A percentile compares a stretch with the other conserved stretches of the same genome.
Conservation (phyloP, 148 eudicot genomes). For the Amaranthus palmeri region DNA sequence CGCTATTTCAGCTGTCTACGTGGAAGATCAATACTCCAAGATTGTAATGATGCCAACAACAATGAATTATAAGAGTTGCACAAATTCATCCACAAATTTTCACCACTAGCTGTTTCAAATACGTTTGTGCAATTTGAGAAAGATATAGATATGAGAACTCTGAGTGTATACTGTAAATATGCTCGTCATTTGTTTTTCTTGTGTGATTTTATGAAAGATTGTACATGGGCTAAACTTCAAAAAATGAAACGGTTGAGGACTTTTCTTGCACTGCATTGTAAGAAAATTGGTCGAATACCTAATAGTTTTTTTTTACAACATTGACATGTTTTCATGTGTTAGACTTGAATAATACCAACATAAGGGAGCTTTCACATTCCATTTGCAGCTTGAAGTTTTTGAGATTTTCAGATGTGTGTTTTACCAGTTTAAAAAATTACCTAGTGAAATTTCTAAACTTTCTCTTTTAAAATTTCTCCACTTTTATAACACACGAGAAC, state of each 20-base stretch:
- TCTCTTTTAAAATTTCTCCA: slow-evolving; percentile 13
- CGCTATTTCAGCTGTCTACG: neutral
- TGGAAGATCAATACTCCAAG: slow-evolving; percentile 3
- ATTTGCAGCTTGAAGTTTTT: neutral
- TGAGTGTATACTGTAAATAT: neutral
- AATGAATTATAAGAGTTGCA: neutral
- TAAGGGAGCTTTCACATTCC: slow-evolving; percentile 9
- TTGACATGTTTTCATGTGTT: slow-evolving; percentile 10
- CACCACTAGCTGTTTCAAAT: slow-evolving; percentile 1
- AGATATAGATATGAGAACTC: neutral
- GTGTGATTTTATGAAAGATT: too few species aligned
- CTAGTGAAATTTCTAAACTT: slow-evolving; percentile 5
- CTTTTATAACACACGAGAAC: neutral
- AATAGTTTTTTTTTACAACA: neutral
- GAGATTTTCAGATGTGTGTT: slow-evolving; percentile 13
- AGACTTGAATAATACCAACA: neutral
- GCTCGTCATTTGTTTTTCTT: slow-evolving; percentile 12
- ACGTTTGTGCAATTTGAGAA: neutral
- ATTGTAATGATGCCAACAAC: neutral
- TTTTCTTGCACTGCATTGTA: neutral
- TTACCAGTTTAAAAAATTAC: slow-evolving; percentile 7
- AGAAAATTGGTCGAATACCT: neutral
- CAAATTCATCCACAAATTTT: neutral
- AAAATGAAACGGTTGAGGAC: neutral
- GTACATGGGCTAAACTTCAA: neutral